Evolutionary conservation across 129 eudicot genomes (phyloP).

Genomic region (Tagetes erecta): DNA sequence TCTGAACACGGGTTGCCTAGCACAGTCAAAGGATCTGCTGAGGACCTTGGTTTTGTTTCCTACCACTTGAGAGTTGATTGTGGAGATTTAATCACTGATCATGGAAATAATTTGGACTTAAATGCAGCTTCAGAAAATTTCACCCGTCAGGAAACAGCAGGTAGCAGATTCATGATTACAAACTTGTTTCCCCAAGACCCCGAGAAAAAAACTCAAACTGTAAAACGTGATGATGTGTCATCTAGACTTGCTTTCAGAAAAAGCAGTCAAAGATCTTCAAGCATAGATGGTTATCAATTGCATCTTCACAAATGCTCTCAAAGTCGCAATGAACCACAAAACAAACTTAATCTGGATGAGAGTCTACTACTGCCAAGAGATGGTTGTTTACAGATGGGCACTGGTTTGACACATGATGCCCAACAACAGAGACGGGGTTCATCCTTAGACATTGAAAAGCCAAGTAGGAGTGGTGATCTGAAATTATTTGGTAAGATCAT

Average conservation of each 20-base stretch:
- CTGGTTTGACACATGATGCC: slow-evolving; percentile 18
- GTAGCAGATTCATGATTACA: slow-evolving; percentile 24
- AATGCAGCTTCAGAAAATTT: slow-evolving; percentile 31
- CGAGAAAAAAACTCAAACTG: slow-evolving; percentile 18
- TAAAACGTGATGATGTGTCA: slow-evolving; percentile 30
- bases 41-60: slow-evolving; percentile 24
- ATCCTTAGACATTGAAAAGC: slow-evolving; percentile 42
- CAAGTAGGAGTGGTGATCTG: slow-evolving; percentile 59
- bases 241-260: slow-evolving; percentile 36
- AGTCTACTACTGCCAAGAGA: slow-evolving; percentile 26
- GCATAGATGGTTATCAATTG: slow-evolving; percentile 35
- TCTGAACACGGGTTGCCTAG: slow-evolving; percentile 25
- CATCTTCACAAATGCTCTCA: slow-evolving; percentile 43
- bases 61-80: not conserved
- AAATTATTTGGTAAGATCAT: slow-evolving; percentile 85
- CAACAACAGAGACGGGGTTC: slow-evolving; percentile 42
- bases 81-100: not conserved
- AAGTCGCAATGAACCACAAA: slow-evolving; percentile 34
- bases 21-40: slow-evolving; percentile 12
- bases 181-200: slow-evolving; percentile 34
- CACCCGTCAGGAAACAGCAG: not conserved
- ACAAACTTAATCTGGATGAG: slow-evolving; percentile 32
- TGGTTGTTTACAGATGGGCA: slow-evolving; percentile 44
- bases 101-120: slow-evolving; percentile 17
- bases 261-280: slow-evolving; percentile 36